Evolutionary conservation across 306 rosid genomes (phyloP), one percentile per base, ranked within the genome.

Genomic region (Cajanus cajan): DNA sequence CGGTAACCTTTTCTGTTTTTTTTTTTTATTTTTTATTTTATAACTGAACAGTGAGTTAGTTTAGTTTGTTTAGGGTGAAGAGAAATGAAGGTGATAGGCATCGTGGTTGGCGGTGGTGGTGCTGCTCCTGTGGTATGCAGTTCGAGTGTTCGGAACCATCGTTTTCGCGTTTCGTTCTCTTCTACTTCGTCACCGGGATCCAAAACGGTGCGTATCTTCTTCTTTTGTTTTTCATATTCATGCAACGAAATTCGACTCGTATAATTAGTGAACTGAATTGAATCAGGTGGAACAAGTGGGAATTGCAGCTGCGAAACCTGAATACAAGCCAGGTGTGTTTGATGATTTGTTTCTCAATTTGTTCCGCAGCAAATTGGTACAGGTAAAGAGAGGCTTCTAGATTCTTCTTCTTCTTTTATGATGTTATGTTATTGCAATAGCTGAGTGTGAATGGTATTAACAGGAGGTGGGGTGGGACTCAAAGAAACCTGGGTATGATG

Each of bases 391-490:
- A 40, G 36, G 33, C 28, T 8, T 66, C 21, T 71, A 61, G 22
- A 59, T 11, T 21, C 62, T n/a, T 31, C 54, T 58, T 31, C 54
- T 58, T 36, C 51, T 54, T 33, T 19, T 40, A 10, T 25, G 21
- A 66, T 65, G 37, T n/a, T 73, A n/a, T 71, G 50, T 25, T 7
- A 4, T 11, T 57, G 77, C 47, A 28, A 52, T 61, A 36, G 13
- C 37, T 68, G 76, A 78, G 9, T 68, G 68, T 61, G 62, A 40
- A 24, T 52, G 18, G 9, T 15, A 6, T 74, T 68, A 67, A 51
- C 57, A 92, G 92, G 94, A 92, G 58, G 92, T 92, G 44, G 95
- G 97, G 59, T 94, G 97, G 97, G 97, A 90, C 81, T 94, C 98
- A 0, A 74, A 85, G 51, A 90, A 88, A 79, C 59, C 86, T 21